Conservation (phyloP, 2,329 filamentous ascomycete genomes). For the Kalaharituber pfeilii region DNA sequence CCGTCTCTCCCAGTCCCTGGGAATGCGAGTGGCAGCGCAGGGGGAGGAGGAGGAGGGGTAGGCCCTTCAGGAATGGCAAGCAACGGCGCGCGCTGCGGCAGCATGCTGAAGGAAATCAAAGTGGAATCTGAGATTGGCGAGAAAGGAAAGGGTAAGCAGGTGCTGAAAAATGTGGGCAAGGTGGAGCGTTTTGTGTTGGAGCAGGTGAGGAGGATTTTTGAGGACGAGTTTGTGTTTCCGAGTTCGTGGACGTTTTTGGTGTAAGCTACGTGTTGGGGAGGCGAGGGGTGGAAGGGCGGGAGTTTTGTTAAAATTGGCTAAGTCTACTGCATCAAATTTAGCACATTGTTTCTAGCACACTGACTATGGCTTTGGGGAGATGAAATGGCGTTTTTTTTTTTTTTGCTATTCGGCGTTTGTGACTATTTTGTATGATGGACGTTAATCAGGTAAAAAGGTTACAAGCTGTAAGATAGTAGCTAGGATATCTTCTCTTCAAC, state of each 20-base stretch:
- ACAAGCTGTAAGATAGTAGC: too few relatives aligned
- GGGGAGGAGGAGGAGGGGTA: conserved; percentile 25
- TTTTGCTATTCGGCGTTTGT: too few relatives aligned
- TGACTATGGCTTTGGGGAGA: too few relatives aligned
- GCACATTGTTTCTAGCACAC: too few relatives aligned
- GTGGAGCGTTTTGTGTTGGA: conserved; percentile 95
- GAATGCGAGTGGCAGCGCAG: conserved; percentile 18
- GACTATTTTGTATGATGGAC: too few relatives aligned
- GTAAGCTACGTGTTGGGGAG: conserved; percentile 28
- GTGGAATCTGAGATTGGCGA: conserved; percentile 97
- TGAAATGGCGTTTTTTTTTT: too few relatives aligned
- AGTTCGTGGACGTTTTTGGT: conserved; percentile 97
- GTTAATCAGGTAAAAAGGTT: too few relatives aligned
- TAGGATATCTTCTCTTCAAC: too few relatives aligned
- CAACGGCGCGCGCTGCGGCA: conserved; percentile 39
- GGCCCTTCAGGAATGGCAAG: conserved; percentile 10
- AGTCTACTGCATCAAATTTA: too few relatives aligned
- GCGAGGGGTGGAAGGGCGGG: neutral
- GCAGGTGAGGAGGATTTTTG: conserved; percentile 90
- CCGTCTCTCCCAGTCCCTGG: too few relatives aligned
- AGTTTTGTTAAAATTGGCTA: too few relatives aligned
- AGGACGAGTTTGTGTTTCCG: conserved; percentile 96
- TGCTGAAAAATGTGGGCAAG: conserved; percentile 95
- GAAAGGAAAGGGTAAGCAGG: conserved; percentile 78
- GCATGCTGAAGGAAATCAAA: conserved; percentile 74